phyloP scores from a whole-genome alignment of 768 basidiomycete species.

The Tephrocybe sp. region DNA sequence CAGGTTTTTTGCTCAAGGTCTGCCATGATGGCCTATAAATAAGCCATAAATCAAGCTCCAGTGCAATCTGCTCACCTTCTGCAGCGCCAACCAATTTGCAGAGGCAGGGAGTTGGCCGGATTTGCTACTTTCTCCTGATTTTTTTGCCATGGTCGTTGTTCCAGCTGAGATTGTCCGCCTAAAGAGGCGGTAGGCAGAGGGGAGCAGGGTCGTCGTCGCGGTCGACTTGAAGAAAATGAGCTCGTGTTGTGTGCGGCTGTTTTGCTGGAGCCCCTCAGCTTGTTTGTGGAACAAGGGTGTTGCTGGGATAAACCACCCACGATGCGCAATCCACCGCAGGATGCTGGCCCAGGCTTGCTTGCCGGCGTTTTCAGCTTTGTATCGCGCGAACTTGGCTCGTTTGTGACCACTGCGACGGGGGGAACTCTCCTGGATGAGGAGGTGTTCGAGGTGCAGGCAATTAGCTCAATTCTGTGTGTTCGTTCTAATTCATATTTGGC shows the following conservation, averaged over 20 bases:
- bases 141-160: constrained; percentile 4
- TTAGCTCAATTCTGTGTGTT: background rate
- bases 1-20: constrained; percentile 17
- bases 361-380: constrained; percentile 71
- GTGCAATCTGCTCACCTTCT: constrained; percentile 39
- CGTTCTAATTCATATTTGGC: background rate
- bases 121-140: background rate
- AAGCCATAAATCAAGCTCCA: background rate
- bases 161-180: too few species aligned
- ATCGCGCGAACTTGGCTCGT: constrained; percentile 69
- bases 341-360: constrained; percentile 48
- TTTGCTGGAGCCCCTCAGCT: background rate
- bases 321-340: constrained; percentile 15
- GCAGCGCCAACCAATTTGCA: constrained; percentile 59
- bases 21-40: too few species aligned
- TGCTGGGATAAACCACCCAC: background rate
- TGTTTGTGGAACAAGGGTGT: constrained; percentile 1
- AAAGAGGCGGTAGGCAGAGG: too few species aligned
- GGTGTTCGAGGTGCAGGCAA: constrained; percentile 7
- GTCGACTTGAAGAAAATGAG: too few species aligned
- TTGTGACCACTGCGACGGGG: constrained; percentile 67
- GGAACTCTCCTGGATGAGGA: constrained; percentile 22
- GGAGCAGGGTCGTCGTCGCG: too few species aligned
- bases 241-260: constrained; percentile 5
- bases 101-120: constrained; percentile 33